Percentiles rank a stretch among this genome's conserved stretches.
Conservation (phyloP, 192 early-diverging fungal species). For the Helicostylum pulchrum region DNA sequence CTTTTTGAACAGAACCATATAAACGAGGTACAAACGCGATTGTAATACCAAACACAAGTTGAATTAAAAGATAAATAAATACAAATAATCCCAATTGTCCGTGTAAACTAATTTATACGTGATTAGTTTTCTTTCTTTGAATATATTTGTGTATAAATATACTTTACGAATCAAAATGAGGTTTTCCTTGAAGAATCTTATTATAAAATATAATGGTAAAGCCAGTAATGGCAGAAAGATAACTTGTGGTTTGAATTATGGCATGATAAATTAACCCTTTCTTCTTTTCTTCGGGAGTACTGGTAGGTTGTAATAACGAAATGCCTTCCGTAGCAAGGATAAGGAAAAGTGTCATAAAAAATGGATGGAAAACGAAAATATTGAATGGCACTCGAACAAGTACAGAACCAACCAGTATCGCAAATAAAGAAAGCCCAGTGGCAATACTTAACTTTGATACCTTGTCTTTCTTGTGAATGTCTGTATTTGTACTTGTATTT, state of each 20-base stretch:
- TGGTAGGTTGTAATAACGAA: slow-evolving; percentile 31
- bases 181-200: slow-evolving; percentile 21
- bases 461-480: not conserved
- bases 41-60: slow-evolving; percentile 30
- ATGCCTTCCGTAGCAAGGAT: slow-evolving; percentile 34
- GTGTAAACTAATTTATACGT: slow-evolving; percentile 20
- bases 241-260: slow-evolving; percentile 20
- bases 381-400: slow-evolving; percentile 15
- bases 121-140: not conserved
- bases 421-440: slow-evolving; percentile 27
- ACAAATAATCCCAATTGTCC: slow-evolving; percentile 34
- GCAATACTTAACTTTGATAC: not conserved
- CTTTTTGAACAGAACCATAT: slow-evolving; percentile 26
- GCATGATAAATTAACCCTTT: slow-evolving; percentile 30
- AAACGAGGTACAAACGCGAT: slow-evolving; percentile 29
- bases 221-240: slow-evolving; percentile 23
- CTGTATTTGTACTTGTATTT: not conserved
- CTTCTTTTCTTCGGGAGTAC: slow-evolving; percentile 29
- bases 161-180: slow-evolving; percentile 33
- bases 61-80: slow-evolving; percentile 26
- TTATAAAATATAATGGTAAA: slow-evolving; percentile 25
- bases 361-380: slow-evolving; percentile 36
- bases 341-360: slow-evolving; percentile 23
- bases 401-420: slow-evolving; percentile 22
- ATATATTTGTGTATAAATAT: not conserved